These are phyloP conservation scores for Salvia sclarea DNA, from an alignment of 305 asterid species.

Conservation along the genomic window DNA sequence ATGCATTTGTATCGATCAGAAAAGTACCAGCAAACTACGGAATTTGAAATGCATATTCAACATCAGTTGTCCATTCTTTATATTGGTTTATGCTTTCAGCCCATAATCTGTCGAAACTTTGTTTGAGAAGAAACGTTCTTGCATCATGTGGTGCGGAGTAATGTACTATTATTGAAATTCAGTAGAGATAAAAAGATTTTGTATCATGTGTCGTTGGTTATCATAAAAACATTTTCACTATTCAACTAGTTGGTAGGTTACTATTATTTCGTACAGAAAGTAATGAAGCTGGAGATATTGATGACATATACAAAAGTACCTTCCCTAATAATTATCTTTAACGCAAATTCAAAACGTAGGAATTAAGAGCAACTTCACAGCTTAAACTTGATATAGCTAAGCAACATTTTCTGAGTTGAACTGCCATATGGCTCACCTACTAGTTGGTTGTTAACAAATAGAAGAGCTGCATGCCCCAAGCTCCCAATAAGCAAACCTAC, in stretches of 20 bases:
- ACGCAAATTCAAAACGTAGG: not conserved
- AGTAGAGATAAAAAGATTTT: not conserved
- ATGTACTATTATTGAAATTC: not conserved
- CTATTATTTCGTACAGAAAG: too few relatives aligned
- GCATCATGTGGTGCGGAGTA: not conserved
- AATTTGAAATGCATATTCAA: not conserved
- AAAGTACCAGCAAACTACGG: not conserved
- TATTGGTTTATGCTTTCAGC: not conserved
- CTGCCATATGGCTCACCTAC: conserved; percentile 47
- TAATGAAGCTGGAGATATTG: too few relatives aligned
- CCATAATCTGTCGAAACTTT: not conserved
- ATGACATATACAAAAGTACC: too few relatives aligned
- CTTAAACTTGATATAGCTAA: not conserved
- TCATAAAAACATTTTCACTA: too few relatives aligned
- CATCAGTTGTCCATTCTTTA: not conserved
- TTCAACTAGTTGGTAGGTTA: too few relatives aligned
- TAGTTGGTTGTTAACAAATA: conserved; percentile 63
- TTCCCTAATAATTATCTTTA: not conserved
- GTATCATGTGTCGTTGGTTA: too few relatives aligned
- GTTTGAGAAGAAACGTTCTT: not conserved
- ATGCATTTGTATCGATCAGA: not conserved
- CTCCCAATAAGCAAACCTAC: conserved; percentile 51
- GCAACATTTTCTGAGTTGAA: not conserved
- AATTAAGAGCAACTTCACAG: conserved; percentile 3
- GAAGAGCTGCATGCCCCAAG: conserved; percentile 82